Base-by-base conservation (phyloP, 169 alveolate genomes). In the Plasmodium knowlesi region DNA sequence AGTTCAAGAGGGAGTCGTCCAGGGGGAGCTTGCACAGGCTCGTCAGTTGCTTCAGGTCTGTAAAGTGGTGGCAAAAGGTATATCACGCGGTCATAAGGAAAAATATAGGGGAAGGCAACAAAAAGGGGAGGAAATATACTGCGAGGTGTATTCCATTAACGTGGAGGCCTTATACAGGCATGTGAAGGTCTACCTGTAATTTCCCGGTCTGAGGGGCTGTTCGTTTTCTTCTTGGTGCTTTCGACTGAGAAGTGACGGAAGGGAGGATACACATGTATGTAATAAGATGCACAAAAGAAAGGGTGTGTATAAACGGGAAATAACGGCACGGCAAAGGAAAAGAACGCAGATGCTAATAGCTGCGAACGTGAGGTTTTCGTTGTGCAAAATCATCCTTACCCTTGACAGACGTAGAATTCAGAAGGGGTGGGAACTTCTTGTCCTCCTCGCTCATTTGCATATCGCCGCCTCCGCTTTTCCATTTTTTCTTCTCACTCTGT, bases 11-110 rank as follows among this genome's bases (percentile, higher is more conserved):
- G 30, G 94, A 88, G 32, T 88, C 94, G 53, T 88, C 94, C 37
- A 88, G 46, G 82, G 94, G 94, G 22, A 88, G 70, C 82, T 88
- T 88, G 78, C 94, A 88, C 6, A 70, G 30, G 34, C 61, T 80
- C 78, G 94, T 72, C 72, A 88, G 54, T 39, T 88, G 94, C 74
- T 88, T 88, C 54, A 88, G 73, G 82, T 88, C 94, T 88, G 54
- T 25, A 28, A 5, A 10, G 6, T 5, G 46, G 46, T 28, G 73
- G 73, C 9, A n/a, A 54, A 61, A 30, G 22, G 46, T 32, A n/a
- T 8, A 67, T 39, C 61, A 70, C 34, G 41, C 14, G 57, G 30
- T 37, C 30, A 37, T 28, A 30, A 61, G 80, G 19, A 25, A 1
- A 1, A 81, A 81, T 25, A 50, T 10, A n/a, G 22, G 25, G 61